Evolutionary conservation across 345 rosid species (phyloP).

Genomic region (Aurinia saxatilis): DNA sequence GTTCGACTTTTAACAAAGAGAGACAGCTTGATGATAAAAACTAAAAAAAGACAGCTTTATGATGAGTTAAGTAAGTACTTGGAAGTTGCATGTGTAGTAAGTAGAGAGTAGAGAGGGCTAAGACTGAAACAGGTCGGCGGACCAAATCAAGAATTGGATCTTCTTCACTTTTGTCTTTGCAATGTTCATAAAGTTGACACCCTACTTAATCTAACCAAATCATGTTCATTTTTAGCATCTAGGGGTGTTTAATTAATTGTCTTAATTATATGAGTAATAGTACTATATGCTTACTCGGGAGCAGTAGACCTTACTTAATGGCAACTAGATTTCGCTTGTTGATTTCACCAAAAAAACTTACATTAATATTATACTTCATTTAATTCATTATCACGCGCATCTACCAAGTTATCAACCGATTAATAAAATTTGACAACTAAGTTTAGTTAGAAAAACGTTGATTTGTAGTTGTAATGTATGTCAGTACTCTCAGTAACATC

Average conservation of each 20-base stretch:
- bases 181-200: background rate
- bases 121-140: conserved; percentile 11
- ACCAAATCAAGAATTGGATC: conserved; percentile 11
- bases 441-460: background rate
- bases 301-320: too few relatives aligned
- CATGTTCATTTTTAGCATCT: background rate
- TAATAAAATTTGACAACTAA: too few relatives aligned
- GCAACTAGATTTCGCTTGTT: too few relatives aligned
- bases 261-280: too few relatives aligned
- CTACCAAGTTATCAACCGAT: background rate
- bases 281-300: too few relatives aligned
- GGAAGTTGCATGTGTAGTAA: conserved; percentile 20
- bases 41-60: background rate
- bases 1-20: too few relatives aligned
- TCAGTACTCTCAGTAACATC: background rate
- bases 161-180: too few relatives aligned
- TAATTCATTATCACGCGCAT: background rate
- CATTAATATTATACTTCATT: too few relatives aligned
- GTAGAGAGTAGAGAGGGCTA: background rate
- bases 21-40: too few relatives aligned
- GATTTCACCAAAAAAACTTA: too few relatives aligned
- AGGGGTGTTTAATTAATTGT: too few relatives aligned
- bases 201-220: background rate
- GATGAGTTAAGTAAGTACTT: too few relatives aligned
- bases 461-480: background rate